A percentile compares a stretch with the other conserved stretches of the same genome.
Conservation (phyloP, 1,284 basidiomycete genomes). For the Blastosporella zonata region DNA sequence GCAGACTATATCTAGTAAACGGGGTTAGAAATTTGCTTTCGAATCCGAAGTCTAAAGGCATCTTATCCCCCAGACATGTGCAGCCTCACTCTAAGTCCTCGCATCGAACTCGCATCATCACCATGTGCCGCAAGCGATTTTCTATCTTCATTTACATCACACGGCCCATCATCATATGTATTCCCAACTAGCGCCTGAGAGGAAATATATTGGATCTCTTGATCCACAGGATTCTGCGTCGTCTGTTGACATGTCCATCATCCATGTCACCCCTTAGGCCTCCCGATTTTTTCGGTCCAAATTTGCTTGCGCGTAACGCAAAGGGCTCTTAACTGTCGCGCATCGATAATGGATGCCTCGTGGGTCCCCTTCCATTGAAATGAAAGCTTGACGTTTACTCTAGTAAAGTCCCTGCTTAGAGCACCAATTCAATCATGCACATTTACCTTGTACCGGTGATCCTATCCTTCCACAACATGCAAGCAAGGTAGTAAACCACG, state of each 20-base stretch:
- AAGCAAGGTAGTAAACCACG: background rate
- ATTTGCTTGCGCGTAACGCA: background rate
- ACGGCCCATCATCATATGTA: background rate
- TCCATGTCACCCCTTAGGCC: background rate
- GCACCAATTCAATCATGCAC: background rate
- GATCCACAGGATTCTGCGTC: background rate
- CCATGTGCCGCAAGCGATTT: background rate
- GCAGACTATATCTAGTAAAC: too few relatives aligned
- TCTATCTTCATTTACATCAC: background rate
- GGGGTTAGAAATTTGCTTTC: background rate
- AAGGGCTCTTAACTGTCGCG: too few relatives aligned
- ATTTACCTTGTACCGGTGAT: too few relatives aligned
- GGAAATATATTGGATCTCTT: background rate
- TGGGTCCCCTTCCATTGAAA: background rate
- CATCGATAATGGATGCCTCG: too few relatives aligned
- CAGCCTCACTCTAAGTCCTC: too few relatives aligned
- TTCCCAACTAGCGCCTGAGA: background rate
- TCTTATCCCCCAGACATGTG: background rate
- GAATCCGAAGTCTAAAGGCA: background rate
- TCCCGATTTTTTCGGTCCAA: slow-evolving; percentile 4
- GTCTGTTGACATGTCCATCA: background rate
- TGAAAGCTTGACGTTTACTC: background rate
- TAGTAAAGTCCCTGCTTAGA: too few relatives aligned
- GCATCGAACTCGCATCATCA: background rate
- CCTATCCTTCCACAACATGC: background rate